A percentile compares a stretch with the other conserved stretches of the same genome.
Evolutionary conservation across 108 stramenopile species (phyloP).

Genomic region (Fragilariopsis cylindrus): DNA sequence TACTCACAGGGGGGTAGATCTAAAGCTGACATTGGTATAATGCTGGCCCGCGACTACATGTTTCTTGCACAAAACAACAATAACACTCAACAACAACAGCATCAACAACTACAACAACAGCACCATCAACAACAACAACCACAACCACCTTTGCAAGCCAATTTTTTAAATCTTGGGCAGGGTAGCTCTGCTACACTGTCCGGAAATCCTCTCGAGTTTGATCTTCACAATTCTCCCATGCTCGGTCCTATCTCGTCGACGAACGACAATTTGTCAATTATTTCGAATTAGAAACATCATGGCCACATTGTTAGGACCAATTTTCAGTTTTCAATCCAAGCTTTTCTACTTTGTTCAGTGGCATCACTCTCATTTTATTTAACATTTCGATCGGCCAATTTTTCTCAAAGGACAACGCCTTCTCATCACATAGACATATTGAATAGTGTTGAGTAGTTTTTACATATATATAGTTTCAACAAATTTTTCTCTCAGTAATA

Average conservation of each 20-base stretch:
- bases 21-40: slow-evolving; percentile 73
- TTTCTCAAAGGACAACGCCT: neutral
- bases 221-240: slow-evolving; percentile 57
- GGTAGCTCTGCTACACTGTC: slow-evolving; percentile 34
- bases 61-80: slow-evolving; percentile 62
- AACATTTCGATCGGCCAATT: slow-evolving; percentile 4
- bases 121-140: slow-evolving; percentile 4
- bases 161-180: slow-evolving; percentile 49
- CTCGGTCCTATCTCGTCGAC: slow-evolving; percentile 47
- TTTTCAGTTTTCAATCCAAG: slow-evolving; percentile 3
- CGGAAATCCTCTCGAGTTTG: slow-evolving; percentile 33
- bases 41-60: slow-evolving; percentile 88
- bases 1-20: slow-evolving; percentile 70
- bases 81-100: slow-evolving; percentile 25
- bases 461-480: neutral
- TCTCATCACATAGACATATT: neutral
- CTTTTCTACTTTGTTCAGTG: neutral
- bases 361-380: neutral
- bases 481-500: too few species aligned
- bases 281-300: slow-evolving; percentile 39
- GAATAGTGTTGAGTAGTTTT: neutral
- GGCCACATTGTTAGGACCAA: too few species aligned
- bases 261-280: slow-evolving; percentile 51
- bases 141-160: slow-evolving; percentile 3
- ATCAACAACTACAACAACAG: neutral